Conservation (phyloP, 2,329 filamentous ascomycete species). For the Monilinia polystroma region DNA sequence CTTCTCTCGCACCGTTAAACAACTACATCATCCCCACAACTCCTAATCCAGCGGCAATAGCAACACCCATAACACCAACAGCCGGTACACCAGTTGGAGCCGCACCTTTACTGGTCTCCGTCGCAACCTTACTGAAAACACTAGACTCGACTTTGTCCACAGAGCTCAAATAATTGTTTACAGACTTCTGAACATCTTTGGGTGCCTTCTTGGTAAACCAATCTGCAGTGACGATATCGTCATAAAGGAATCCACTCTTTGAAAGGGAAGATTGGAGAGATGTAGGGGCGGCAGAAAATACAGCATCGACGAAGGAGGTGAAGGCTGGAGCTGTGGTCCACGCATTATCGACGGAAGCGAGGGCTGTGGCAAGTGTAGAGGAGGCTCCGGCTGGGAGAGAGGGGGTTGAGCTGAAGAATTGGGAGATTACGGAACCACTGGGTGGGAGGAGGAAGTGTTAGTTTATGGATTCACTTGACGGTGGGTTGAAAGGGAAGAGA, state of each 20-base stretch:
- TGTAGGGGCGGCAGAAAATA: constrained; percentile 30
- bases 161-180: constrained; percentile 25
- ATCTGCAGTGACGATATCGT: constrained; percentile 22
- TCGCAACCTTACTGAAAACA: constrained; percentile 30
- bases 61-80: constrained; percentile 26
- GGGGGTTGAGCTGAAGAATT: constrained; percentile 30
- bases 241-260: constrained; percentile 25
- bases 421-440: constrained; percentile 31
- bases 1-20: background rate
- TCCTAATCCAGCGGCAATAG: constrained; percentile 17
- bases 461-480: background rate
- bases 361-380: constrained; percentile 30
- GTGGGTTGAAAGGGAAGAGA: background rate
- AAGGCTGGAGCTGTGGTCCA: background rate
- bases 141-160: constrained; percentile 17
- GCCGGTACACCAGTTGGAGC: constrained; percentile 17
- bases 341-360: background rate
- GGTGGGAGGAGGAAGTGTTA: background rate
- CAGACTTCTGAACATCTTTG: constrained; percentile 26
- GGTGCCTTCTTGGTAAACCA: constrained; percentile 35
- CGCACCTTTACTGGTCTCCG: constrained; percentile 25
- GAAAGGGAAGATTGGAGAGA: constrained; percentile 24
- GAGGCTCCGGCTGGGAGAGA: constrained; percentile 27
- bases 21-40: constrained; percentile 16
- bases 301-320: constrained; percentile 18